Evolutionary conservation across 352 stramenopile genomes (phyloP).

Genomic region (Pythium scleroteichum): DNA sequence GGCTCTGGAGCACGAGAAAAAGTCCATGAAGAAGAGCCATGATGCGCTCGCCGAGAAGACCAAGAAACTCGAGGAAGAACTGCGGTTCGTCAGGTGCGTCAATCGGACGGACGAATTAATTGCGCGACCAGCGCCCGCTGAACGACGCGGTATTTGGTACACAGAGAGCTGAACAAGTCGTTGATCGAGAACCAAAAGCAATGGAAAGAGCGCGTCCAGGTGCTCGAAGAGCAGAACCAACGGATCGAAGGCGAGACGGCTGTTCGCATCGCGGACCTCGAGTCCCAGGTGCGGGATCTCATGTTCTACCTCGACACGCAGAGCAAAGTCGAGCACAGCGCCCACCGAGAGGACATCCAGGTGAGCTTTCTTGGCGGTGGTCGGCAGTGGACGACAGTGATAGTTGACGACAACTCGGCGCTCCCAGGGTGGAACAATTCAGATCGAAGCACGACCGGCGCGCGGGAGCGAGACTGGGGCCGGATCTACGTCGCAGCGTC

Average conservation of each 20-base stretch:
- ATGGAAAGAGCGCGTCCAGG: slow-evolving; percentile 80
- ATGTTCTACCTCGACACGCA: slow-evolving; percentile 92
- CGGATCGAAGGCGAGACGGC: slow-evolving; percentile 61
- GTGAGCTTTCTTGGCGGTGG: too few relatives aligned
- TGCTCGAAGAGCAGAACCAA: slow-evolving; percentile 68
- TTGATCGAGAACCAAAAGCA: slow-evolving; percentile 88
- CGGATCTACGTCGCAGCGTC: slow-evolving; percentile 11
- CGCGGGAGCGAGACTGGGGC: slow-evolving; percentile 2
- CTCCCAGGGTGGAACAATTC: slow-evolving; percentile 60
- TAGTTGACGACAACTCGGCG: not conserved
- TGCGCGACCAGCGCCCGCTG: too few relatives aligned
- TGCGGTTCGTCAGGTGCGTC: slow-evolving; percentile 73
- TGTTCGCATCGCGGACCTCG: slow-evolving; percentile 67
- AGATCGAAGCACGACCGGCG: slow-evolving; percentile 49
- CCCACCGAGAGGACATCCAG: slow-evolving; percentile 80
- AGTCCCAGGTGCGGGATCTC: slow-evolving; percentile 82
- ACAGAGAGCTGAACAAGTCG: slow-evolving; percentile 80
- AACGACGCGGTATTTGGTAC: too few relatives aligned
- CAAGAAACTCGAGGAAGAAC: slow-evolving; percentile 79
- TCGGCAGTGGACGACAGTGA: too few relatives aligned
- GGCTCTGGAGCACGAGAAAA: slow-evolving; percentile 76
- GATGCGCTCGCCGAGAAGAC: slow-evolving; percentile 59
- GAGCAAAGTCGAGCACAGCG: slow-evolving; percentile 81
- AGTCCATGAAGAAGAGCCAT: slow-evolving; percentile 79
- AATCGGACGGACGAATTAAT: not conserved